Conservation (phyloP, 2,329 filamentous ascomycete genomes). For the Didymella pomorum region DNA sequence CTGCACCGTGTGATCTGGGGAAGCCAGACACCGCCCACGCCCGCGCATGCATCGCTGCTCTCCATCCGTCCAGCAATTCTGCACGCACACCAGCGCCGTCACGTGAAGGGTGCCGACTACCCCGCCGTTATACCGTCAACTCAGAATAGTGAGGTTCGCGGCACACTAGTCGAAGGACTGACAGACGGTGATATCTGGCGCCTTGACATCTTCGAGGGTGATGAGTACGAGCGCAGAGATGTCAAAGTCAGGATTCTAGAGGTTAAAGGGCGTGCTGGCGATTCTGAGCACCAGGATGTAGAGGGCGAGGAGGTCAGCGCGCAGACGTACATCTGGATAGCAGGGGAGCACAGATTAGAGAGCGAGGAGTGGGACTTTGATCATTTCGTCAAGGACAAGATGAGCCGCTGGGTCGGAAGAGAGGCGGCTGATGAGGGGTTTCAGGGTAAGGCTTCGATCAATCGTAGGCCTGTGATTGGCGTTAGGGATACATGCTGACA, state of each 20-base stretch:
- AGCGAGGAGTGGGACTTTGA: conserved; percentile 86
- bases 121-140: conserved; percentile 71
- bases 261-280: conserved; percentile 26
- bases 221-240: conserved; percentile 68
- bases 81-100: conserved; percentile 72
- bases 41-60: conserved; percentile 62
- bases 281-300: conserved; percentile 28
- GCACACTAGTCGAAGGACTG: conserved; percentile 77
- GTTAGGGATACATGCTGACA: conserved; percentile 7
- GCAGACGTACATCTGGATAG: conserved; percentile 63
- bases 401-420: conserved; percentile 64
- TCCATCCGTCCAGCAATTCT: conserved; percentile 79
- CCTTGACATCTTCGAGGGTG: conserved; percentile 84
- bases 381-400: conserved; percentile 79
- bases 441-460: conserved; percentile 50
- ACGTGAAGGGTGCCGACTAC: conserved; percentile 77
- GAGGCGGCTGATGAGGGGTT: conserved; percentile 56
- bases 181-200: conserved; percentile 77
- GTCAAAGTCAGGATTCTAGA: conserved; percentile 57
- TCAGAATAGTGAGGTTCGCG: conserved; percentile 65
- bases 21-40: conserved; percentile 57
- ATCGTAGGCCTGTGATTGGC: conserved; percentile 25
- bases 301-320: conserved; percentile 53
- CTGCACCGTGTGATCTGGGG: conserved; percentile 86
- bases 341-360: conserved; percentile 64